Conservation (phyloP, 345 rosid species). For the Tarenaya hassleriana region DNA sequence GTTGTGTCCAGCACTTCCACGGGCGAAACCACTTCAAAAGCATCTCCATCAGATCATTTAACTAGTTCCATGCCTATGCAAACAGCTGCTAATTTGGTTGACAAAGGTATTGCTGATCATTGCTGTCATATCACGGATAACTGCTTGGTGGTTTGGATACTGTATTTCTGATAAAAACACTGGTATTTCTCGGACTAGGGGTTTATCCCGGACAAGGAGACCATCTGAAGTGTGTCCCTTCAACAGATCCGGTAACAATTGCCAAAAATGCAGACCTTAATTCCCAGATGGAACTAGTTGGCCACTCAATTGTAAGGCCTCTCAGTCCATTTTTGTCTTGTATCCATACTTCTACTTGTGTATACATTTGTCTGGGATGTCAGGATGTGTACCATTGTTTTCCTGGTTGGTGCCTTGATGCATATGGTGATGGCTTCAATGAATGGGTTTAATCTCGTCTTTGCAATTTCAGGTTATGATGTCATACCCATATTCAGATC, state of each 20-base stretch:
- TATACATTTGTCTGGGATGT: too few species aligned
- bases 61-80: constrained; percentile 26
- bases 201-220: constrained; percentile 30
- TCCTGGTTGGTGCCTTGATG: too few species aligned
- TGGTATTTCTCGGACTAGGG: constrained; percentile 28
- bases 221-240: constrained; percentile 24
- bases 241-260: constrained; percentile 22
- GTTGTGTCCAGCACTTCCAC: constrained; percentile 25
- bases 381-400: too few species aligned
- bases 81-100: constrained; percentile 23
- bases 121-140: too few species aligned
- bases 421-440: too few species aligned
- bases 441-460: too few species aligned
- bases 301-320: constrained; percentile 55
- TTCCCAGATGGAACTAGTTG: constrained; percentile 57
- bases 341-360: too few species aligned
- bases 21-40: constrained; percentile 27
- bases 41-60: constrained; percentile 20
- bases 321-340: constrained; percentile 9
- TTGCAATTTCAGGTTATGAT: constrained; percentile 43
- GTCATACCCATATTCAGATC: constrained; percentile 46
- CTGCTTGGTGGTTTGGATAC: too few species aligned
- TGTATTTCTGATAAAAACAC: too few species aligned
- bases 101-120: constrained; percentile 22
- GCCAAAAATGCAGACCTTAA: constrained; percentile 35